Base-by-base conservation (phyloP, 495 filamentous ascomycete species). In the Xylaria intraflava region DNA sequence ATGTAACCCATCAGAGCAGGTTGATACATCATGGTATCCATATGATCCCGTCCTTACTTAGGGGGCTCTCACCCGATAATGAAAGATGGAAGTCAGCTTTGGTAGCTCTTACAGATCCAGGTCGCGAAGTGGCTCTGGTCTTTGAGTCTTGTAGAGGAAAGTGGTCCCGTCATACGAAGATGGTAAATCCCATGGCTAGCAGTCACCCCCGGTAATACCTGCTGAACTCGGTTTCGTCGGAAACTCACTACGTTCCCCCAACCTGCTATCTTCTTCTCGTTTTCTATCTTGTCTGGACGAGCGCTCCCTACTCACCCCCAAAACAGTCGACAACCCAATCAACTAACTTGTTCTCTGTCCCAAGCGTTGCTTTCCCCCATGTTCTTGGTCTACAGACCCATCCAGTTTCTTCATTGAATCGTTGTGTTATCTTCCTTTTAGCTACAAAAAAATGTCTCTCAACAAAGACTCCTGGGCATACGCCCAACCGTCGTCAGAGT, bases 401-500 rank as follows among this genome's bases (percentile, higher is more conserved):
- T 19, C 20, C 29, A 11, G 16, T 19, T 55, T 43, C 19, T 49
- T 56, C 53, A 51, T 51, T 49, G 31, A 22, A 30, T 31, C 52
- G 44, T 43, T 55, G 7, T 55, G 17, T 36, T 49, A 35, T 55
- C 36, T 2, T 49, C 40, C n/a, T 46, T 27, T 49, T 49, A 50
- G 36, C 38, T 35, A 30, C 47, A 29, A 19, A 57, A n/a, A 2
- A 33, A 66, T 66, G 63, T 43, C 50, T 43, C 36, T 47, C 41
- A 53, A 56, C 29, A 59, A 63, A 42, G 56, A 64, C 23, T 14
- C 46, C 20, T 66, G 63, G 63, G 23, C 30, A 8, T 56, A 53
- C 24, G 24, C 36, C 33, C 61, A 59, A 29, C 47, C 55, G 11
- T 61, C 56, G 7, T 16, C 31, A 3, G 53, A 33, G 22, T 14